Conservation (phyloP, 495 filamentous ascomycete species). For the Podospora pseudoanserina region DNA sequence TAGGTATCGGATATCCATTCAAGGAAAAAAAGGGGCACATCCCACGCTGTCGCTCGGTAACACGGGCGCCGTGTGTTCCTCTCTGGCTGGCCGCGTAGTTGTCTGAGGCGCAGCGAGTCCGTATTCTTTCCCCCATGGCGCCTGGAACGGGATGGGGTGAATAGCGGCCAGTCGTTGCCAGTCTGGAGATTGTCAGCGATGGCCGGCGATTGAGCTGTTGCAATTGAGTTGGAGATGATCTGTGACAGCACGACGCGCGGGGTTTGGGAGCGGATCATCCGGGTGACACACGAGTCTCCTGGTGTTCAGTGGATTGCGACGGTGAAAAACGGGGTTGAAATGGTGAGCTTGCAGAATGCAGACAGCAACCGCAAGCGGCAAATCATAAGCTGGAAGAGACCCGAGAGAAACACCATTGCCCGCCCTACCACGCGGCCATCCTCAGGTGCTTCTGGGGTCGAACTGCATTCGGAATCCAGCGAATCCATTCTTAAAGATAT, state of each 20-base stretch:
- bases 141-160: not conserved
- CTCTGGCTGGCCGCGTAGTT: not conserved
- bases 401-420: conserved; percentile 14
- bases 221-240: too few species aligned
- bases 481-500: conserved; percentile 28
- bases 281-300: conserved; percentile 1
- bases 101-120: not conserved
- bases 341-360: not conserved
- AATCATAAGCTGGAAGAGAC: conserved; percentile 16
- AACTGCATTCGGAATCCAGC: conserved; percentile 26
- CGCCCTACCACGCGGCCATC: conserved; percentile 21
- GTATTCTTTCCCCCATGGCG: not conserved
- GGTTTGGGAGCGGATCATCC: conserved; percentile 7
- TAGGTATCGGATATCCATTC: not conserved
- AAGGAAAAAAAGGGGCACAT: not conserved
- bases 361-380: conserved; percentile 14
- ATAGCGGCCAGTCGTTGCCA: too few species aligned
- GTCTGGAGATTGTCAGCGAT: too few species aligned
- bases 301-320: not conserved
- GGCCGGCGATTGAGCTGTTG: too few species aligned
- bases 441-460: not conserved
- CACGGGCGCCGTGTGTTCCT: not conserved
- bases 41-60: conserved; percentile 2
- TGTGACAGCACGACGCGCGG: not conserved
- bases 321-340: too few species aligned